Percentiles rank a stretch among this genome's conserved stretches.
These are phyloP conservation scores for Calonectria pauciramosa DNA, from an alignment of 2,329 filamentous ascomycete genomes.

Conservation along the genomic window DNA sequence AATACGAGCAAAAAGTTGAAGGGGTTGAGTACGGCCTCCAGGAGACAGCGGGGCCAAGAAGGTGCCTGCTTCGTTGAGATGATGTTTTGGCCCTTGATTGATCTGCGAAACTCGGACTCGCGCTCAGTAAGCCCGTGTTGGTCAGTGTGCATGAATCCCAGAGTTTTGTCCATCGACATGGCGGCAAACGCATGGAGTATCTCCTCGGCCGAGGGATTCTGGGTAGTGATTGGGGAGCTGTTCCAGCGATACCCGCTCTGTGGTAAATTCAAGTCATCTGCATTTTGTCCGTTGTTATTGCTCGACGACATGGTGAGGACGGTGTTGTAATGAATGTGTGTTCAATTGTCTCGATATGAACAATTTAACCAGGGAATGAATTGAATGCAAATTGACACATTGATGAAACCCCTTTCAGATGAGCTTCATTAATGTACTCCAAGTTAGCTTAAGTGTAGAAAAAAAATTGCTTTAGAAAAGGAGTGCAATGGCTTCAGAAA, in stretches of 20 bases:
- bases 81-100: neutral
- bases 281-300: neutral
- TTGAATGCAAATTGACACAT: neutral
- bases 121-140: neutral
- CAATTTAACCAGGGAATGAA: neutral
- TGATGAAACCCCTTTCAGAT: neutral
- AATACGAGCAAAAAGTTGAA: constrained; percentile 14
- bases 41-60: neutral
- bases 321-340: neutral
- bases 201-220: neutral
- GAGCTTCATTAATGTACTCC: neutral
- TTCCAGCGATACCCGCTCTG: neutral
- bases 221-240: neutral
- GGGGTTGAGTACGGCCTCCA: neutral
- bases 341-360: neutral
- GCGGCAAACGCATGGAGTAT: neutral
- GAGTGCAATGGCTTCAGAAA: neutral
- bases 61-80: neutral
- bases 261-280: neutral
- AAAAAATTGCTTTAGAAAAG: neutral
- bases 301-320: neutral
- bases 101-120: neutral
- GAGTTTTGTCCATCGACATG: neutral
- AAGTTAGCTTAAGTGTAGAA: neutral
- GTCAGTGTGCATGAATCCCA: neutral